These are phyloP conservation scores for Candida loeiensis DNA, from an alignment of 805 yeast species.

Conservation along the genomic window DNA sequence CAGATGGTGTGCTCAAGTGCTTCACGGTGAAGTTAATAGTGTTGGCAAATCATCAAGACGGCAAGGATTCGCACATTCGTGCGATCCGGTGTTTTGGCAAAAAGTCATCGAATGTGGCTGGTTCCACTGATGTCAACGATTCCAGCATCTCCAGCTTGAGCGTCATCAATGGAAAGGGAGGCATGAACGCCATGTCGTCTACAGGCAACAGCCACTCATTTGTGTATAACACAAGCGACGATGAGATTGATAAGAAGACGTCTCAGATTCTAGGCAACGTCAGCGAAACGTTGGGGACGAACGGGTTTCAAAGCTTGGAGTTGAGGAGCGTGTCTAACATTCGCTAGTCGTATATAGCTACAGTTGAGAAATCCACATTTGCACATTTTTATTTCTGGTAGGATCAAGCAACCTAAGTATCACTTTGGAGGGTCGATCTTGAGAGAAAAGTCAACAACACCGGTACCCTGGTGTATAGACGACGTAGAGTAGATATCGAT, in stretches of 20 bases:
- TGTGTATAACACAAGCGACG: constrained; percentile 11
- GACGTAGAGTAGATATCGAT: constrained; percentile 90
- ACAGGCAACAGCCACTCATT: constrained; percentile 5
- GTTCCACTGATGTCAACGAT: constrained; percentile 18
- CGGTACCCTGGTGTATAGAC: constrained; percentile 87
- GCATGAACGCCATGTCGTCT: constrained; percentile 5
- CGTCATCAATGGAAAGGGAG: constrained; percentile 11
- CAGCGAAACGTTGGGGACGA: constrained; percentile 38
- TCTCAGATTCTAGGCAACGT: constrained; percentile 31
- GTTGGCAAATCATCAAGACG: constrained; percentile 83
- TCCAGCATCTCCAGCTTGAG: constrained; percentile 9
- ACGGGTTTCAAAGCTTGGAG: constrained; percentile 40
- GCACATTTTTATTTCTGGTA: no score
- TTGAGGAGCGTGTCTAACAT: constrained; percentile 38
- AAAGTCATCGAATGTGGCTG: constrained; percentile 21
- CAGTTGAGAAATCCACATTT: background rate
- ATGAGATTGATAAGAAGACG: constrained; percentile 20
- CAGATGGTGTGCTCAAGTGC: constrained; percentile 59
- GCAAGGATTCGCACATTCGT: constrained; percentile 90
- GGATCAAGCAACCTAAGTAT: background rate
- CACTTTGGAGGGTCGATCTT: constrained; percentile 43
- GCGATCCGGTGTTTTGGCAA: constrained; percentile 58
- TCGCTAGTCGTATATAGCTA: constrained; percentile 15
- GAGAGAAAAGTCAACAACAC: constrained; percentile 77
- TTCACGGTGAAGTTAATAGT: constrained; percentile 62